A percentile compares a stretch with the other conserved stretches of the same genome.
phyloP scores from a whole-genome alignment of 2,329 filamentous ascomycete species.

The Aspergillus sp. region DNA sequence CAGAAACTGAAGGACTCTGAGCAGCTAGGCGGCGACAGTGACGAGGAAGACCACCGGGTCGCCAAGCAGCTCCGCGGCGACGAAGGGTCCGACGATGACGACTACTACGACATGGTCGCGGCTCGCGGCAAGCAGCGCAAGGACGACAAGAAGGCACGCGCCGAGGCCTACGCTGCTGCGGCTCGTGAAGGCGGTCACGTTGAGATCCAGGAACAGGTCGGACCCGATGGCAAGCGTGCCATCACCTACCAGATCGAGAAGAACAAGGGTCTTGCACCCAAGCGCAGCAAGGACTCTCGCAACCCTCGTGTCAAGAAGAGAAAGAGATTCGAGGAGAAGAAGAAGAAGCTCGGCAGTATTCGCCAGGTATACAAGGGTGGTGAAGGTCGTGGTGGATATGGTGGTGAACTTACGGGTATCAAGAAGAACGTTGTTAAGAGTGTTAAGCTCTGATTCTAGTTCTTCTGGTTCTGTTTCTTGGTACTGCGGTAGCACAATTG shows the following conservation, averaged over 20 bases:
- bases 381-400: conserved; percentile 81
- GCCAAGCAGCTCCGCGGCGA: conserved; percentile 50
- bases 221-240: conserved; percentile 83
- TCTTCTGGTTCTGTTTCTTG: conserved; percentile 16
- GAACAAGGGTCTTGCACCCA: conserved; percentile 92
- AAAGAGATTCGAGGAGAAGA: conserved; percentile 92
- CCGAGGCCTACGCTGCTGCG: conserved; percentile 58
- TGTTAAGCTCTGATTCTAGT: conserved; percentile 70
- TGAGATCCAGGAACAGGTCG: conserved; percentile 67
- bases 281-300: conserved; percentile 87
- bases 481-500: conserved; percentile 13
- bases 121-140: conserved; percentile 60
- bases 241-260: conserved; percentile 94
- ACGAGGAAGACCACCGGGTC: conserved; percentile 62
- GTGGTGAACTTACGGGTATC: conserved; percentile 91
- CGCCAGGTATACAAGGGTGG: conserved; percentile 84
- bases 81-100: conserved; percentile 48
- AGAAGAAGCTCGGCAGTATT: conserved; percentile 92
- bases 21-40: conserved; percentile 70
- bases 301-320: conserved; percentile 98
- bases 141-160: conserved; percentile 71
- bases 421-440: conserved; percentile 92
- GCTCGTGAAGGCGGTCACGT: conserved; percentile 62
- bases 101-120: conserved; percentile 87
- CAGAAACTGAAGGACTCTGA: conserved; percentile 63